Evolutionary conservation across 306 rosid species (phyloP).

Genomic region (Chamaecrista fasciculata): DNA sequence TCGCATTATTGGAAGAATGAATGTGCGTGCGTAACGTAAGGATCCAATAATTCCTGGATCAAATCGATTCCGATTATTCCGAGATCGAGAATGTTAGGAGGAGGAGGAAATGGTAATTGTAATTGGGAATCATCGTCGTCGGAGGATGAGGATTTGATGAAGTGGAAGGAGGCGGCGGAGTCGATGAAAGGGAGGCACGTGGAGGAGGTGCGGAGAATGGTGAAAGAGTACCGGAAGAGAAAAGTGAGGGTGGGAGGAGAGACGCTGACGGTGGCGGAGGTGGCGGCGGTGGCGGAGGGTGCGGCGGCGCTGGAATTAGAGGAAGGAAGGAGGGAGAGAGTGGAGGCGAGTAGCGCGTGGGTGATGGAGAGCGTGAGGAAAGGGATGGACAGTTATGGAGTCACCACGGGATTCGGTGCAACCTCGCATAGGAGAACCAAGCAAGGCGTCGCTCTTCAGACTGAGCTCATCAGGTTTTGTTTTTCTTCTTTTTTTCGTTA

Average conservation of each 20-base stretch:
- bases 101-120: too few relatives aligned
- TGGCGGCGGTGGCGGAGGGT: constrained; percentile 39
- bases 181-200: constrained; percentile 50
- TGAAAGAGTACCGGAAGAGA: constrained; percentile 44
- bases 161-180: constrained; percentile 58
- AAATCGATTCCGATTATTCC: too few relatives aligned
- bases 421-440: constrained; percentile 63
- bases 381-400: constrained; percentile 66
- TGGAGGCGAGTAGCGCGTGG: constrained; percentile 72
- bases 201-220: constrained; percentile 70
- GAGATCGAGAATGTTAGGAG: too few relatives aligned
- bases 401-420: constrained; percentile 76
- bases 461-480: constrained; percentile 69
- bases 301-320: constrained; percentile 42
- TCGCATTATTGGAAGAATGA: too few relatives aligned
- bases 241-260: constrained; percentile 58
- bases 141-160: too few relatives aligned
- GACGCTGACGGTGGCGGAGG: constrained; percentile 49
- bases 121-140: too few relatives aligned
- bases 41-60: too few relatives aligned
- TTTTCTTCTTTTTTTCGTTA: too few relatives aligned
- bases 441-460: constrained; percentile 59
- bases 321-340: constrained; percentile 47
- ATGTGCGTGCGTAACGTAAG: too few relatives aligned
- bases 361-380: constrained; percentile 60